Percentiles rank a stretch among this genome's conserved stretches.
phyloP scores from a whole-genome alignment of 2,329 filamentous ascomycete genomes.

The Claviceps lovelessii region DNA sequence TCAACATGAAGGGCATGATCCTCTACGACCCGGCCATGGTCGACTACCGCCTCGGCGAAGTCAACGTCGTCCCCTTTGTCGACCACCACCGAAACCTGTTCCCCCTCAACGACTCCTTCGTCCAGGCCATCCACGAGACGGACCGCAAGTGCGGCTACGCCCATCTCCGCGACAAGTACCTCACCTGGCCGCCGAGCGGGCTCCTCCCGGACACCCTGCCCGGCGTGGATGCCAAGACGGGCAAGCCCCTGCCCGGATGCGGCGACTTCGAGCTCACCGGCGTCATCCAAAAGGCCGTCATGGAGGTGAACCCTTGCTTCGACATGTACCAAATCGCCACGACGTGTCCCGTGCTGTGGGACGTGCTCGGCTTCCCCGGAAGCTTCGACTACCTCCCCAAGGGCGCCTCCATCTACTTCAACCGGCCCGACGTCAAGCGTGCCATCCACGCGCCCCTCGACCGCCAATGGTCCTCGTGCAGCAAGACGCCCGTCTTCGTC shows the following conservation, averaged over 20 bases:
- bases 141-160: constrained; percentile 43
- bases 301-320: constrained; percentile 59
- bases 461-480: constrained; percentile 42
- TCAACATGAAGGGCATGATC: constrained; percentile 50
- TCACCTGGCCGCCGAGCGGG: constrained; percentile 53
- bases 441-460: constrained; percentile 48
- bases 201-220: constrained; percentile 3
- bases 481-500: constrained; percentile 23
- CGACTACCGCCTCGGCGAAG: constrained; percentile 27
- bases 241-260: constrained; percentile 15
- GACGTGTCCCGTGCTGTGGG: constrained; percentile 57
- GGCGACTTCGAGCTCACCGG: constrained; percentile 40
- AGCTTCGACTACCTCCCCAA: constrained; percentile 46
- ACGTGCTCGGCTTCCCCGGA: constrained; percentile 57
- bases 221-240: constrained; percentile 18
- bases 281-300: constrained; percentile 39
- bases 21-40: constrained; percentile 56
- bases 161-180: constrained; percentile 39
- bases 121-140: constrained; percentile 16
- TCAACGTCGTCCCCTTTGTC: constrained; percentile 41
- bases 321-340: constrained; percentile 56
- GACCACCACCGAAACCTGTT: constrained; percentile 46
- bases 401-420: constrained; percentile 46
- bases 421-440: constrained; percentile 52
- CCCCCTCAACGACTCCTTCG: constrained; percentile 29